Evolutionary conservation across 768 basidiomycete species (phyloP), one percentile per base, ranked within the genome.

Genomic region (Pisolithus marmoratus): DNA sequence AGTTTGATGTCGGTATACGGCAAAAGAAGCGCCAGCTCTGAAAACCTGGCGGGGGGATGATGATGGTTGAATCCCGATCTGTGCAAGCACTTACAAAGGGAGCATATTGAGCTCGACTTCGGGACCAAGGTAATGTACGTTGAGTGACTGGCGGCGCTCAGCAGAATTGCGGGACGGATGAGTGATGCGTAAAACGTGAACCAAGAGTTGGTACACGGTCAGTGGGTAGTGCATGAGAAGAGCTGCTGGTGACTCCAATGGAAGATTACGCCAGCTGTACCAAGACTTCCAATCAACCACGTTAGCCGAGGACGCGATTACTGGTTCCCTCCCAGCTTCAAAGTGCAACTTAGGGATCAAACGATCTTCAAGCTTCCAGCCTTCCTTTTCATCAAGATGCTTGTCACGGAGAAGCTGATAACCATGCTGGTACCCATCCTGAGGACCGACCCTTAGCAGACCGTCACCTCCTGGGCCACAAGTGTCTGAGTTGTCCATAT

Each of bases 211-310:
- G 52, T 74, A 77, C 22, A 73, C 61, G 15, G 69, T 65, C 54
- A 78, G 58, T 8, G 76, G 74, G 55, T 68, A 76, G 48, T 74
- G 71, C 57, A 78, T 63, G n/a, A 75, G 63, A 36, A 78, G 63
- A 23, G 69, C 73, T 0, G 73, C 74, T 8, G 74, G 73, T 20
- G 75, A 75, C 23, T 62, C 60, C 37, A 74, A 60, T 34, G 76
- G 69, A 20, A 78, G 58, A 44, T 68, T 65, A 36, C 77, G 71
- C 77, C 76, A 77, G 44, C 66, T 54, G 58, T 77, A 72, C 63
- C 74, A 78, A 23, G 71, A 70, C 29, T 62, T 64, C 77, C 77
- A 79, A 51, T 67, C 71, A 24, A 59, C 55, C 31, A 73, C 58
- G 19, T 67, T 62, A 27, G 49, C 59, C 46, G 64, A 53, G 54